A percentile compares a stretch with the other conserved stretches of the same genome.
These are phyloP conservation scores for Metarhizium humberi DNA, from an alignment of 2,329 filamentous ascomycete species.

Conservation along the genomic window DNA sequence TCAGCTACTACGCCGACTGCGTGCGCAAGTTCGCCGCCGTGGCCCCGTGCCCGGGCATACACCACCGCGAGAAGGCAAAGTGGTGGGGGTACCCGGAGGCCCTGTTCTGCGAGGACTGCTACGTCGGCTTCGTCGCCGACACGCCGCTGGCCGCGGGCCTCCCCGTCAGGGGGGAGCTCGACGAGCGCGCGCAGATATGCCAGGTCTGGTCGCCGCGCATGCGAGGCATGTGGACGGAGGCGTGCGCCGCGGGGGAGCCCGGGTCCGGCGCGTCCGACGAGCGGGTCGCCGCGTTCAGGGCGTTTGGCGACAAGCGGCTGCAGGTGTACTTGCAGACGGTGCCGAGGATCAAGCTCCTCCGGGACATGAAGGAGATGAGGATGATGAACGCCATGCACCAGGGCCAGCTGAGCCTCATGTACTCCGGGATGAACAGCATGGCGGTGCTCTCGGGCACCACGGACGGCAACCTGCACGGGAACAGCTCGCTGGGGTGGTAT, in stretches of 20 bases:
- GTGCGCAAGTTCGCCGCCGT: constrained; percentile 19
- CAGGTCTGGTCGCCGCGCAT: constrained; percentile 29
- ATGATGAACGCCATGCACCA: constrained; percentile 24
- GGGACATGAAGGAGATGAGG: constrained; percentile 18
- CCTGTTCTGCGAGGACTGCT: constrained; percentile 25
- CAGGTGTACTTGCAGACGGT: constrained; percentile 20
- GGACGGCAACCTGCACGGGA: constrained; percentile 24
- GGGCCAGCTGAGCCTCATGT: constrained; percentile 22
- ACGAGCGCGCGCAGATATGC: constrained; percentile 21
- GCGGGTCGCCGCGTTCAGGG: constrained; percentile 17
- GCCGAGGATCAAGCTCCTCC: constrained; percentile 19
- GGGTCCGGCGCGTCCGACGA: constrained; percentile 16
- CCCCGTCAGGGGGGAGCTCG: constrained; percentile 14
- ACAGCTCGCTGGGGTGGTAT: constrained; percentile 24
- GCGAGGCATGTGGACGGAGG: constrained; percentile 23
- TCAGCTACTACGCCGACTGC: constrained; percentile 18
- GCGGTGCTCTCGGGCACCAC: constrained; percentile 15
- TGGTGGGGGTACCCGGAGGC: constrained; percentile 28
- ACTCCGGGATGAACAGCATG: constrained; percentile 21
- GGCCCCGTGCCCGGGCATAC: constrained; percentile 18
- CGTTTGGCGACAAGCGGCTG: constrained; percentile 16
- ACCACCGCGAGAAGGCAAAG: constrained; percentile 12
- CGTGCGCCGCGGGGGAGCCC: constrained; percentile 16
- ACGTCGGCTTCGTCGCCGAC: constrained; percentile 18
- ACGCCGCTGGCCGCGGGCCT: constrained; percentile 17